Percentiles rank a stretch among this genome's conserved stretches.
These are phyloP conservation scores for Colletotrichum sublineola DNA, from an alignment of 2,329 filamentous ascomycete species.

Conservation along the genomic window DNA sequence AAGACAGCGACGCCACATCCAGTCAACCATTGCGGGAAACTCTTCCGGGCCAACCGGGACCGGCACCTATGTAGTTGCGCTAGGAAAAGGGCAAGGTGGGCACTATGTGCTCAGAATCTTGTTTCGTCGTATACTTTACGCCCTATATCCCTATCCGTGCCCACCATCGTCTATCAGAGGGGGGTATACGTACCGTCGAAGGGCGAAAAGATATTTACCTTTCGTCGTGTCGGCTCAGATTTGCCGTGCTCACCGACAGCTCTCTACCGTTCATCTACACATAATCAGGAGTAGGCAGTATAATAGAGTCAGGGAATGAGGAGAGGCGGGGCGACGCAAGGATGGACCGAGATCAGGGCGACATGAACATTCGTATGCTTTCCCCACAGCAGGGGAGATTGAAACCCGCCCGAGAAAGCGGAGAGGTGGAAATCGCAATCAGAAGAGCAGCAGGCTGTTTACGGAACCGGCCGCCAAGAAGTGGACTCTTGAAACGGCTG, in stretches of 20 bases:
- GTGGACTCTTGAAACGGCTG: conserved; percentile 13
- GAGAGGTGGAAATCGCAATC: conserved; percentile 9
- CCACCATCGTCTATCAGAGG: conserved; percentile 19
- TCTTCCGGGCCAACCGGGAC: conserved; percentile 9
- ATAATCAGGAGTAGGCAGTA: background rate
- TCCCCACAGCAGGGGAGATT: conserved; percentile 26
- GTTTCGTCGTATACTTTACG: conserved; percentile 4
- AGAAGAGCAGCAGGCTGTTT: background rate
- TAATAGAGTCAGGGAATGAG: background rate
- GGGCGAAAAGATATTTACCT: conserved; percentile 39
- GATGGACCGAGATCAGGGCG: conserved; percentile 4
- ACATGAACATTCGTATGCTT: conserved; percentile 6
- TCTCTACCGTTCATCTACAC: background rate
- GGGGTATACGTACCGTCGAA: conserved; percentile 13
- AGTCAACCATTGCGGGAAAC: conserved; percentile 13
- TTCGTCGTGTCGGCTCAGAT: conserved; percentile 25
- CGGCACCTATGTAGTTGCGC: conserved; percentile 5
- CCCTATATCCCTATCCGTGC: conserved; percentile 21
- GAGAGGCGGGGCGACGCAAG: background rate
- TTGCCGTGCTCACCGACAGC: conserved; percentile 21
- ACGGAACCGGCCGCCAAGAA: conserved; percentile 6
- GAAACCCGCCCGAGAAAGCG: conserved; percentile 18
- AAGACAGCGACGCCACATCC: conserved; percentile 10
- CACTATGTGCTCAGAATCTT: background rate
- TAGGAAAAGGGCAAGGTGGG: background rate